Conservation (phyloP, 495 filamentous ascomycete species). For the Tuber borchii region DNA sequence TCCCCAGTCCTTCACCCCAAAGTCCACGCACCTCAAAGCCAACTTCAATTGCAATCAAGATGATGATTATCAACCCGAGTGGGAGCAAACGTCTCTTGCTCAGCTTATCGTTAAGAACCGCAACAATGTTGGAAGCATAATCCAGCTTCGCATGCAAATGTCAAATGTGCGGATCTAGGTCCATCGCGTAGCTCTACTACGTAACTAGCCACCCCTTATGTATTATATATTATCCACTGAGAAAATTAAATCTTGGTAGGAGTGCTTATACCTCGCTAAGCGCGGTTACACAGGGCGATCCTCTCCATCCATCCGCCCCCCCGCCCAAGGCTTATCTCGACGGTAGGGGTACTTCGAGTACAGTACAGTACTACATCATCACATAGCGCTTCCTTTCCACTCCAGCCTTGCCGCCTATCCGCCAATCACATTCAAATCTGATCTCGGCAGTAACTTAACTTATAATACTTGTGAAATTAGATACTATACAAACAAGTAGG, state of each 20-base stretch:
- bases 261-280: background rate
- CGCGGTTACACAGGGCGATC: background rate
- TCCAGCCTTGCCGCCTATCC: background rate
- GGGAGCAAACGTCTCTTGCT: conserved; percentile 82
- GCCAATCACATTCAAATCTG: background rate
- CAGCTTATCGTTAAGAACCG: conserved; percentile 74
- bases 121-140: conserved; percentile 92
- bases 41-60: conserved; percentile 86
- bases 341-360: background rate
- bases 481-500: no score
- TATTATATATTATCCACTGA: no score
- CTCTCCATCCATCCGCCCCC: background rate
- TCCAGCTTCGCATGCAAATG: conserved; percentile 94
- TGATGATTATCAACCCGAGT: conserved; percentile 96
- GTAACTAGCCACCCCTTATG: no score
- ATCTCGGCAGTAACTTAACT: background rate
- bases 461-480: no score
- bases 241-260: no score
- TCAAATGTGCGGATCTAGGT: conserved; percentile 87
- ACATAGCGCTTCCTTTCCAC: background rate
- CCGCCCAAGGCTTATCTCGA: background rate
- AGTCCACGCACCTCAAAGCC: conserved; percentile 58
- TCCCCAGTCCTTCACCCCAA: conserved; percentile 53
- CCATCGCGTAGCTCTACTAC: conserved; percentile 76
- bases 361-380: no score